These are phyloP conservation scores for Arbutus unedo DNA, from an alignment of 148 eudicot species.

Conservation along the genomic window DNA sequence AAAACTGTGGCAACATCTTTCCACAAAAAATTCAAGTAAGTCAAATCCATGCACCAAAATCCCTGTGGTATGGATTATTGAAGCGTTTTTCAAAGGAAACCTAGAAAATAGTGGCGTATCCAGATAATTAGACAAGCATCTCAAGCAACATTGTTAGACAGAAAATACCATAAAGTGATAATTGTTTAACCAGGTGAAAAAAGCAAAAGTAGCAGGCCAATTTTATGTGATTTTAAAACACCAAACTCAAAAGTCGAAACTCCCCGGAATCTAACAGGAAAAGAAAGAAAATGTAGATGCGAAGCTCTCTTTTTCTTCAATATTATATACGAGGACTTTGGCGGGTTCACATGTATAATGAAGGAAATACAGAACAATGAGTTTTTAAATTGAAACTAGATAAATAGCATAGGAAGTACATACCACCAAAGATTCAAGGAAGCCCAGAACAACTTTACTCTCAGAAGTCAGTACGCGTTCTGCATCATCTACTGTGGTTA, in stretches of 20 bases:
- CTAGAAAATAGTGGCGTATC: neutral
- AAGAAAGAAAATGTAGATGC: neutral
- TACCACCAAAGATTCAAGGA: constrained; percentile 78
- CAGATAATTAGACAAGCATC: neutral
- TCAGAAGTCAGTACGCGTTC: constrained; percentile 69
- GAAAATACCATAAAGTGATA: neutral
- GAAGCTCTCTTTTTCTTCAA: neutral
- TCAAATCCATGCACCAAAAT: too few species aligned
- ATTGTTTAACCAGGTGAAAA: neutral
- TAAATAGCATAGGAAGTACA: constrained; percentile 12
- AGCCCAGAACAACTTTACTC: constrained; percentile 68
- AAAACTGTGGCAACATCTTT: neutral
- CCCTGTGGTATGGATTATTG: neutral
- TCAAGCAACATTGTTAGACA: neutral
- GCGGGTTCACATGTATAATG: neutral
- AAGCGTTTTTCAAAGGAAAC: neutral
- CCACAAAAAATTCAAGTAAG: neutral
- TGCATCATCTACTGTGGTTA: constrained; percentile 69
- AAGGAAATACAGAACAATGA: neutral
- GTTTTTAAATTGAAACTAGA: neutral
- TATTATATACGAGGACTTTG: neutral
- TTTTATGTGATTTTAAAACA: neutral
- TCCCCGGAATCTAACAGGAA: neutral
- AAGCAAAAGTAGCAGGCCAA: neutral
- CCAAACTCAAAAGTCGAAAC: neutral